Evolutionary conservation across 306 rosid genomes (phyloP).

Genomic region (Dalbergia cochinchinensis): DNA sequence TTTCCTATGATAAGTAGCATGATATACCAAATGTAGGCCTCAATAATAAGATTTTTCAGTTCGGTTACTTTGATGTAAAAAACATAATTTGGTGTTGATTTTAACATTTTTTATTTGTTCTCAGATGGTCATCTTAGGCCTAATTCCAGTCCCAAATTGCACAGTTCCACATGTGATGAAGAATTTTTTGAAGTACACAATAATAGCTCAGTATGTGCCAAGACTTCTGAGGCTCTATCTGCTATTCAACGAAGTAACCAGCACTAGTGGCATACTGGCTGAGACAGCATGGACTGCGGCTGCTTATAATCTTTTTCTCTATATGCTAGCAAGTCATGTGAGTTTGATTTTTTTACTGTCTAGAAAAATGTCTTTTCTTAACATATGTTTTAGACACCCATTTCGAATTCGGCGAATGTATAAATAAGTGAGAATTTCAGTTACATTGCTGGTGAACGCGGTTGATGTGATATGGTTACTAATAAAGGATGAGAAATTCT

Average conservation of each 20-base stretch:
- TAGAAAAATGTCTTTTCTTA: no score
- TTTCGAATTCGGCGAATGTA: no score
- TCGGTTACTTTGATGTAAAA: slow-evolving; percentile 10
- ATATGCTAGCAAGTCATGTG: slow-evolving; percentile 93
- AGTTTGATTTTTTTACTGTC: slow-evolving; percentile 41
- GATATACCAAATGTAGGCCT: slow-evolving; percentile 15
- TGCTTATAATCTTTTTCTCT: slow-evolving; percentile 82
- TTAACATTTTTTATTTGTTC: slow-evolving; percentile 32
- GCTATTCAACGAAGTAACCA: slow-evolving; percentile 74
- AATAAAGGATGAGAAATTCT: no score
- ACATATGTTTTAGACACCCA: no score
- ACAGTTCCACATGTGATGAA: slow-evolving; percentile 51
- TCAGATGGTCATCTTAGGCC: slow-evolving; percentile 61
- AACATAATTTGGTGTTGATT: slow-evolving; percentile 12
- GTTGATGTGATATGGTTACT: no score
- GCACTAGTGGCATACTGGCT: slow-evolving; percentile 79
- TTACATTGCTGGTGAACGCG: no score
- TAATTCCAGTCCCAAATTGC: slow-evolving; percentile 30
- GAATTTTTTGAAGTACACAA: slow-evolving; percentile 57
- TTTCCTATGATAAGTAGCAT: neutral
- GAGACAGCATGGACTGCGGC: slow-evolving; percentile 96
- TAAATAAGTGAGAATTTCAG: no score
- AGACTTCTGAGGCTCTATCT: slow-evolving; percentile 72
- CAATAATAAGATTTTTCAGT: neutral
- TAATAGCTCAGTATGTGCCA: slow-evolving; percentile 71